Conservation (phyloP, 805 yeast genomes). For the Ogataea polymorpha region DNA sequence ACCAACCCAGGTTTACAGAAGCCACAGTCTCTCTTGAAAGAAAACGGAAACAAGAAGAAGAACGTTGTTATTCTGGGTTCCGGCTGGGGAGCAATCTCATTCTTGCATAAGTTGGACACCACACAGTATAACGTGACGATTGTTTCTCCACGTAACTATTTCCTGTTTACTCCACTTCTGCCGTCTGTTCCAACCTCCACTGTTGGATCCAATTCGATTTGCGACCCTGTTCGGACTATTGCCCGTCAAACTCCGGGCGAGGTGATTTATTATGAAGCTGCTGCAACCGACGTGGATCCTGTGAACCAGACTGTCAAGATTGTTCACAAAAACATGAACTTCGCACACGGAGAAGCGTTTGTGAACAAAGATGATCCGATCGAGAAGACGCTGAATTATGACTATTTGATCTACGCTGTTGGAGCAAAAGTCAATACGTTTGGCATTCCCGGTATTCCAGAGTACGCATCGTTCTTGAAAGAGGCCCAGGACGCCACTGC, state of each 20-base stretch:
- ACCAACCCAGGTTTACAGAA: slow-evolving; percentile 56
- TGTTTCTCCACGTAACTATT: slow-evolving; percentile 91
- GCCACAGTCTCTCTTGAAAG: slow-evolving; percentile 47
- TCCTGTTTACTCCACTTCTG: slow-evolving; percentile 89
- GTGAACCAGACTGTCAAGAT: slow-evolving; percentile 59
- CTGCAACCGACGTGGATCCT: slow-evolving; percentile 82
- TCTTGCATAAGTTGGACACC: slow-evolving; percentile 81
- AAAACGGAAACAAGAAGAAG: slow-evolving; percentile 58
- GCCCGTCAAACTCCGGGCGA: slow-evolving; percentile 72
- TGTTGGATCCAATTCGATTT: slow-evolving; percentile 82
- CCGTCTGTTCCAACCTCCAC: slow-evolving; percentile 95
- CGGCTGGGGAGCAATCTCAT: slow-evolving; percentile 91
- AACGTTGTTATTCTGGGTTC: slow-evolving; percentile 76
- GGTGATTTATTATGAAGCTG: slow-evolving; percentile 83
- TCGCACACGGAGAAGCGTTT: slow-evolving; percentile 49
- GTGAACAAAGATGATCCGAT: slow-evolving; percentile 43
- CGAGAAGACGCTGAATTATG: slow-evolving; percentile 54
- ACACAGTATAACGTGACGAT: slow-evolving; percentile 82
- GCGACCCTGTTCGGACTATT: slow-evolving; percentile 86
- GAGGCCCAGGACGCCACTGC: slow-evolving; percentile 84
- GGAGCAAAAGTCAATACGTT: slow-evolving; percentile 94
- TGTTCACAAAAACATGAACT: slow-evolving; percentile 51
- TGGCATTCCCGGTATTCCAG: slow-evolving; percentile 90
- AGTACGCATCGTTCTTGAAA: slow-evolving; percentile 81
- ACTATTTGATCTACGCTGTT: slow-evolving; percentile 83